phyloP scores from a whole-genome alignment of 768 basidiomycete species.

The Amyloporia xantha region DNA sequence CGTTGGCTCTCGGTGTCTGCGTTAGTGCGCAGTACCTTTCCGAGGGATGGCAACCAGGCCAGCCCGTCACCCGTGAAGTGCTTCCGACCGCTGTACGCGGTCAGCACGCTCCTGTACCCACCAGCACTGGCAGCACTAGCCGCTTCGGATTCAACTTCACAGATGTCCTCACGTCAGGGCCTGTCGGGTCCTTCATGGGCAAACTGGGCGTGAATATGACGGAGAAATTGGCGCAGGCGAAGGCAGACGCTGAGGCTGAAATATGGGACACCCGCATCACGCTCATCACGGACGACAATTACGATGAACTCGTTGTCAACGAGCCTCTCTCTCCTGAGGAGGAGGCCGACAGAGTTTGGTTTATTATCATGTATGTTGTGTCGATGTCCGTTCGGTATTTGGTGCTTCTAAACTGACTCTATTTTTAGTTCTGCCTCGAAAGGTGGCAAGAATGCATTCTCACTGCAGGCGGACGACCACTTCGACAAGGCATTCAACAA shows the following conservation, averaged over 20 bases:
- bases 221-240: constrained; percentile 36
- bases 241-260: constrained; percentile 20
- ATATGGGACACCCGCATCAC: constrained; percentile 71
- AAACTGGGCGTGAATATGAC: constrained; percentile 68
- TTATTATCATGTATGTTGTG: constrained; percentile 61
- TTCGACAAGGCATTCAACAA: constrained; percentile 74
- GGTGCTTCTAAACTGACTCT: background rate
- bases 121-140: constrained; percentile 3
- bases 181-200: constrained; percentile 47
- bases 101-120: background rate
- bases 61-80: constrained; percentile 31
- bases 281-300: constrained; percentile 81
- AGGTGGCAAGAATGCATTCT: constrained; percentile 55
- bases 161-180: constrained; percentile 42
- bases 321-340: constrained; percentile 53
- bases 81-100: constrained; percentile 3
- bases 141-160: constrained; percentile 19
- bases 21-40: constrained; percentile 70
- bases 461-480: constrained; percentile 60
- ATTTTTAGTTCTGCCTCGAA: constrained; percentile 48
- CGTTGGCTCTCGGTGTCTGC: constrained; percentile 28
- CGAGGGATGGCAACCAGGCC: constrained; percentile 74
- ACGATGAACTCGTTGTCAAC: constrained; percentile 60
- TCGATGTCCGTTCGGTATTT: background rate
- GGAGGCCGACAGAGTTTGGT: constrained; percentile 71